phyloP scores from a whole-genome alignment of 1,139 yeast species.

The Meyerozyma smithsonii region DNA sequence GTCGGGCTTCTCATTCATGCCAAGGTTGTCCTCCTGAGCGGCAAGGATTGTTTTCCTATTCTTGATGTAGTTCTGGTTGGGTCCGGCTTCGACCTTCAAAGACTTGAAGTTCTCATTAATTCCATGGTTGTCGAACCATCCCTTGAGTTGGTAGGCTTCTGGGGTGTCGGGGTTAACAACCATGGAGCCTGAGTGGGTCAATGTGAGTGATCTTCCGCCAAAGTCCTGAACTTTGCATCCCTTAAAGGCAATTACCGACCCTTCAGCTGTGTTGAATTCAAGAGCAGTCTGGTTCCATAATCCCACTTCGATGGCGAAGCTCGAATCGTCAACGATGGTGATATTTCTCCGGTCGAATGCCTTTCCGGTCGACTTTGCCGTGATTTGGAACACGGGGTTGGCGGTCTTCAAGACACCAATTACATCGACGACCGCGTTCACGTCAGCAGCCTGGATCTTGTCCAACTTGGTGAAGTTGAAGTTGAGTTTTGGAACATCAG shows the following conservation, averaged over 20 bases:
- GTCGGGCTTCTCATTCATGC: constrained; percentile 72
- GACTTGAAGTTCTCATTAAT: constrained; percentile 55
- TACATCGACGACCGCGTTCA: constrained; percentile 75
- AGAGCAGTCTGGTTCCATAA: constrained; percentile 88
- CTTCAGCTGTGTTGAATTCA: constrained; percentile 68
- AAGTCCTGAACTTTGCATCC: constrained; percentile 89
- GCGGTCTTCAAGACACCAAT: constrained; percentile 81
- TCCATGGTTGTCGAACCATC: constrained; percentile 92
- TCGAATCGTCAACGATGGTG: constrained; percentile 79
- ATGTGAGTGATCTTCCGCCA: constrained; percentile 79
- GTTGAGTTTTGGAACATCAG: constrained; percentile 72
- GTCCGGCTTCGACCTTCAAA: constrained; percentile 40
- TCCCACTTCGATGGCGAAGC: constrained; percentile 71
- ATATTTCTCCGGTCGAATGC: constrained; percentile 90
- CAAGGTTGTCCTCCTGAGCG: constrained; percentile 67
- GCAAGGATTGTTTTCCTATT: constrained; percentile 63
- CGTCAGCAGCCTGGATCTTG: constrained; percentile 61
- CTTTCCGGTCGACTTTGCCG: constrained; percentile 90
- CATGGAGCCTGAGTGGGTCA: constrained; percentile 74
- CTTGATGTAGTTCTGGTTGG: constrained; percentile 24
- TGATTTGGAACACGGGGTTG: constrained; percentile 68
- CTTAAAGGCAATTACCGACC: constrained; percentile 86
- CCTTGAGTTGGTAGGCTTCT: constrained; percentile 82
- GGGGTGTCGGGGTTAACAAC: constrained; percentile 81
- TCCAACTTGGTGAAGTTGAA: constrained; percentile 72